Percentiles rank a stretch among this genome's conserved stretches.
Evolutionary conservation across 352 stramenopile species (phyloP).

Genomic region (Elongisporangium anandrum): DNA sequence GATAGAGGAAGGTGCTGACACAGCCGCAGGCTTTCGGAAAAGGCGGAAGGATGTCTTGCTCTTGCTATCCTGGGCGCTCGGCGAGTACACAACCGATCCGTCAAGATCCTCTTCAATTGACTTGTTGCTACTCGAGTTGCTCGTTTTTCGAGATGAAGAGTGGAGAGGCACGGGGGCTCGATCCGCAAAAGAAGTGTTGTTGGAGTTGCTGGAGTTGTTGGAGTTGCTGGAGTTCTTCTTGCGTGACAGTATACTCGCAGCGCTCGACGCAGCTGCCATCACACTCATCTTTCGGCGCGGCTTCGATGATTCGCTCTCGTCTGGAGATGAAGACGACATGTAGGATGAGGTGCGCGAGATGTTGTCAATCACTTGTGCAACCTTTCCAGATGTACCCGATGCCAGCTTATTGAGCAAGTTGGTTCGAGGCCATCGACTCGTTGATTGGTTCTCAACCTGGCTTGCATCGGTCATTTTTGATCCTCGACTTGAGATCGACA

Average conservation of each 20-base stretch:
- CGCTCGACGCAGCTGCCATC: too few relatives aligned
- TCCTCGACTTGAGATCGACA: background rate
- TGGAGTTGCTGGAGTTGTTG: conserved; percentile 18
- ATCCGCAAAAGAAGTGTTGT: conserved; percentile 22
- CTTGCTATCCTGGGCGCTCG: conserved; percentile 27
- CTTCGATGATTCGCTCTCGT: too few relatives aligned
- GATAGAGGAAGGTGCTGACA: conserved; percentile 33
- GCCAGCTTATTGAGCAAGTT: conserved; percentile 36
- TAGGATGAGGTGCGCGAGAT: conserved; percentile 26
- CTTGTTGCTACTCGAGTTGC: conserved; percentile 16
- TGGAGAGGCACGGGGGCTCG: conserved; percentile 19
- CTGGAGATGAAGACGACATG: conserved; percentile 12
- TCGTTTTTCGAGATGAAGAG: conserved; percentile 4
- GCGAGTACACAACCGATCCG: conserved; percentile 27
- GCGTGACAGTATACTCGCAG: too few relatives aligned
- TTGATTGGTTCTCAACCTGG: conserved; percentile 10
- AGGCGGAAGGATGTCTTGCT: conserved; percentile 39
- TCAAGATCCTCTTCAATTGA: conserved; percentile 30
- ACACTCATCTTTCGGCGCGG: too few relatives aligned
- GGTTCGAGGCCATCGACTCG: conserved; percentile 32
- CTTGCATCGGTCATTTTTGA: conserved; percentile 10
- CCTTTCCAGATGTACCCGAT: conserved; percentile 6
- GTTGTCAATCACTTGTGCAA: conserved; percentile 15
- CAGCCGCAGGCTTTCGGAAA: conserved; percentile 25
- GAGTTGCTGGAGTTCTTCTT: conserved; percentile 25